Evolutionary conservation across 345 rosid genomes (phyloP), one percentile per base, ranked within the genome.

Genomic region (Brassica carinata): DNA sequence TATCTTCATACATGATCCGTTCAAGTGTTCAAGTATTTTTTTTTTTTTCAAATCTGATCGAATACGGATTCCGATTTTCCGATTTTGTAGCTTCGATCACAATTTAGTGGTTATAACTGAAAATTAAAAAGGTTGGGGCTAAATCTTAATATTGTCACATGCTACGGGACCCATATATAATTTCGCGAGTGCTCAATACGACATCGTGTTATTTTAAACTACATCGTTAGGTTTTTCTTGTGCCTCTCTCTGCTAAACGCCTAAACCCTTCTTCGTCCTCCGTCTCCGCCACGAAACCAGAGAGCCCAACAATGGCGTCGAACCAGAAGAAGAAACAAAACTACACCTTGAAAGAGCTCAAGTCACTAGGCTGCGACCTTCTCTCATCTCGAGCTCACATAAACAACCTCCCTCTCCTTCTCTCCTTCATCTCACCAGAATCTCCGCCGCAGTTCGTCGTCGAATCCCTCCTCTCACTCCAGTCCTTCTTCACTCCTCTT

Each of bases 391-490:
- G 91, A 38, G 55, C 90, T 23, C 90, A 92, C 83, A 79, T 96
- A 71, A 92, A 92, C 77, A 92, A 92, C 77, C 89, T 93, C 59
- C 96, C 99, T 53, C 69, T 86, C 78, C 92, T 96, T 53, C 91
- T 96, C 83, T 67, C 86, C 15, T 87, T 83, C 87, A n/a, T 96
- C 48, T 83, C 92, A 36, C 90, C 94, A 0, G 64, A 75, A 15
- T 86, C 87, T 33, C 89, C 94, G 63, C 92, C 99, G 71, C 89
- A 85, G 23, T 83, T 83, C 79, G 85, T 84, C 8, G 86, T 96
- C 0, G 98, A 96, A 75, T 88, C 98, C 0, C 87, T 96, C 78
- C 97, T 96, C 85, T 89, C 96, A 9, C 92, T 96, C 63, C 99
- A 93, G 64, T 89, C 99, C 26, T 96, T 96, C 83, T 96, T 90